A percentile compares a stretch with the other conserved stretches of the same genome.
phyloP scores from a whole-genome alignment of 345 rosid species.

The Isatis tinctoria region DNA sequence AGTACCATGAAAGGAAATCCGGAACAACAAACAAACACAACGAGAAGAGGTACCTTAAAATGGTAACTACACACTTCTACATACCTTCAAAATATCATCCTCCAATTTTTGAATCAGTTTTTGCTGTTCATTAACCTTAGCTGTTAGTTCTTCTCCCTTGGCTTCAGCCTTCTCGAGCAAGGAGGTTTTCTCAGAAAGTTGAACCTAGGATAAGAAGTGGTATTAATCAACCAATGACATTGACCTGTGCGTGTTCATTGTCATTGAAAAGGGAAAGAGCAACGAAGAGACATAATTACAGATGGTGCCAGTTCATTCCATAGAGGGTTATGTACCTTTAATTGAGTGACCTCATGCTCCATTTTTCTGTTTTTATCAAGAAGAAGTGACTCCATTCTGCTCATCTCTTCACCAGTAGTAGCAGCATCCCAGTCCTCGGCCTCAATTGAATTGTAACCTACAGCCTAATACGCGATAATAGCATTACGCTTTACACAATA shows the following conservation, averaged over 20 bases:
- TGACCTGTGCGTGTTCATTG: neutral
- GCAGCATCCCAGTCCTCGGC: slow-evolving; percentile 99
- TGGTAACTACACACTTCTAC: slow-evolving; percentile 21
- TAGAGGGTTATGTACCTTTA: slow-evolving; percentile 52
- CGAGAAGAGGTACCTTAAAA: neutral
- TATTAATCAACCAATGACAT: neutral
- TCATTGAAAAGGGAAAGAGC: neutral
- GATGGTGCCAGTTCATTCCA: neutral
- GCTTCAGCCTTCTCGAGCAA: slow-evolving; percentile 73
- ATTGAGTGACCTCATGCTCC: slow-evolving; percentile 94
- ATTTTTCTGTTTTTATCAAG: slow-evolving; percentile 95
- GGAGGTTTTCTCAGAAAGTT: slow-evolving; percentile 74
- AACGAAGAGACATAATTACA: slow-evolving; percentile 4
- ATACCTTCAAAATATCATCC: slow-evolving; percentile 90
- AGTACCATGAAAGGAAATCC: neutral
- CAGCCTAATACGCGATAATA: slow-evolving; percentile 52
- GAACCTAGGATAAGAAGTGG: slow-evolving; percentile 46
- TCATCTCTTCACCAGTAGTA: slow-evolving; percentile 90
- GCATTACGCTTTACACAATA: slow-evolving; percentile 8
- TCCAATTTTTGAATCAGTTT: slow-evolving; percentile 91
- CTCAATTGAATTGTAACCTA: slow-evolving; percentile 94
- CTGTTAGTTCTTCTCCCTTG: slow-evolving; percentile 66
- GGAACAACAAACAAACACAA: neutral
- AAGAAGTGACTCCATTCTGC: slow-evolving; percentile 98
- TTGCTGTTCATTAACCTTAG: slow-evolving; percentile 72